A percentile compares a stretch with the other conserved stretches of the same genome.
Conservation (phyloP, 1,284 basidiomycete species). For the Melampsora americana region DNA sequence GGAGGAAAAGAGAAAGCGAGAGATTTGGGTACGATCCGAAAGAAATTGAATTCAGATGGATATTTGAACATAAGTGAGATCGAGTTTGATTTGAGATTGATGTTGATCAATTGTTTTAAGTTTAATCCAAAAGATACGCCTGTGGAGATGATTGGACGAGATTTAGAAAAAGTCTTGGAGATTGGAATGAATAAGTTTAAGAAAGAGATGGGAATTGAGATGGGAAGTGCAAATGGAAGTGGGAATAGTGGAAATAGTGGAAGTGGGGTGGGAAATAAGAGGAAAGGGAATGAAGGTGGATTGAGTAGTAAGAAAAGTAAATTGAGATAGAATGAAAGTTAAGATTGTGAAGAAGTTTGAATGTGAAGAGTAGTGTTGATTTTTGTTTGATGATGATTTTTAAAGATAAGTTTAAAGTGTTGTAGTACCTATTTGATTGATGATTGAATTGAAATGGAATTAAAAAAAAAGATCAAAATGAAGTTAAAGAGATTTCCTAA, state of each 20-base stretch:
- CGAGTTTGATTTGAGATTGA: slow-evolving; percentile 75
- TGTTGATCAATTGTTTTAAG: slow-evolving; percentile 76
- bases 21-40: slow-evolving; percentile 76
- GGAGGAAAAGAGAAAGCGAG: slow-evolving; percentile 73
- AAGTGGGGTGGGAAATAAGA: neutral
- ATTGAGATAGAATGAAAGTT: no score
- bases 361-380: no score
- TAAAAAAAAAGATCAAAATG: no score
- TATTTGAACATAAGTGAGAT: slow-evolving; percentile 73
- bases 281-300: slow-evolving; percentile 14
- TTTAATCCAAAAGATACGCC: slow-evolving; percentile 80
- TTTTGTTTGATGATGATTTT: no score
- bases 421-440: no score
- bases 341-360: no score
- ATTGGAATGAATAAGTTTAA: slow-evolving; percentile 46
- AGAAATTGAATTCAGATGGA: slow-evolving; percentile 75
- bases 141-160: slow-evolving; percentile 60
- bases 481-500: no score
- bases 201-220: slow-evolving; percentile 5
- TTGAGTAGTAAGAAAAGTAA: slow-evolving; percentile 9
- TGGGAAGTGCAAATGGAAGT: neutral
- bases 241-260: neutral
- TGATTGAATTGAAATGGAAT: no score
- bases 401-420: no score
- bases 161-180: slow-evolving; percentile 54